Conservation (phyloP, 164 flowering plant species). For the Vitis riparia region DNA sequence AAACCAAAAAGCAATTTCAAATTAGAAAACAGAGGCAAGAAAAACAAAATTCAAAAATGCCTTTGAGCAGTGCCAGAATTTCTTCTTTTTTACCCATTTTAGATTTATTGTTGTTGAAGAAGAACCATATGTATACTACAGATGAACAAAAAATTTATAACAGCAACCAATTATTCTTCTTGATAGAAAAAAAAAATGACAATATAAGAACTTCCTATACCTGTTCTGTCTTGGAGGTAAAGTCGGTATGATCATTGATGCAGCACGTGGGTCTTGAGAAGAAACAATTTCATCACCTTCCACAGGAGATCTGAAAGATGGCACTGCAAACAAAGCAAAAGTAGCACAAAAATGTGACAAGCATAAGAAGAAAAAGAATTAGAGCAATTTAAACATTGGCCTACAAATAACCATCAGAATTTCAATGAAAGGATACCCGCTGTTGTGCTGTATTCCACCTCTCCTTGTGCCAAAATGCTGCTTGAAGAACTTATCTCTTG, state of each 20-base stretch:
- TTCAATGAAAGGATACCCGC: slow-evolving; percentile 36
- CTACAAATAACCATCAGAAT: neutral
- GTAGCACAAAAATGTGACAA: neutral
- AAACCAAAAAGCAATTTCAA: too few species aligned
- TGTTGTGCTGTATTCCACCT: slow-evolving; percentile 46
- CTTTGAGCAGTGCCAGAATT: neutral
- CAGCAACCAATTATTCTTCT: neutral
- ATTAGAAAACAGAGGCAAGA: too few species aligned
- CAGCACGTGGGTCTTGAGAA: slow-evolving; percentile 37
- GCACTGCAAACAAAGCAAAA: slow-evolving; percentile 34
- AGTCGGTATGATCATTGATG: slow-evolving; percentile 35
- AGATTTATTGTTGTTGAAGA: neutral
- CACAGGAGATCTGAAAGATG: slow-evolving; percentile 35
- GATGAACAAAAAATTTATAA: neutral
- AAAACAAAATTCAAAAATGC: too few species aligned
- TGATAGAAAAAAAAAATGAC: neutral
- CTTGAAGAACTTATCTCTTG: slow-evolving; percentile 55
- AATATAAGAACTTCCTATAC: slow-evolving; percentile 25
- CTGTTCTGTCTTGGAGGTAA: slow-evolving; percentile 49
- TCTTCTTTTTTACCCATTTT: neutral
- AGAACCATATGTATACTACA: neutral
- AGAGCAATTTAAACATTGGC: neutral
- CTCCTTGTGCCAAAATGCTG: slow-evolving; percentile 27
- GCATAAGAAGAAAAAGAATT: neutral
- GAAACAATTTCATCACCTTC: slow-evolving; percentile 57